Evolutionary conservation across 345 rosid genomes (phyloP).

Genomic region (Syzygium aromaticum): DNA sequence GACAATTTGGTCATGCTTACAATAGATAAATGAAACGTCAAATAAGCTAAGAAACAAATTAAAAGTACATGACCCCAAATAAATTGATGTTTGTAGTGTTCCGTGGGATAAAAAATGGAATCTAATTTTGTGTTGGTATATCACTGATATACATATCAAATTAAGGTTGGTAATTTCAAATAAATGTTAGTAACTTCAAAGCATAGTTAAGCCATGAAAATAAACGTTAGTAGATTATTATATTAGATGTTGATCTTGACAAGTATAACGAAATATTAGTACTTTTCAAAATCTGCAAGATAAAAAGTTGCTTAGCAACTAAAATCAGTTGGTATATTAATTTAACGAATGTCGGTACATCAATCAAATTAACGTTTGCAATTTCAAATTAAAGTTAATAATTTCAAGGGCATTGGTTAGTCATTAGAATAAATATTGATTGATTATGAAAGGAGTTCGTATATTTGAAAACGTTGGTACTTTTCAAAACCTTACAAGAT

Average conservation of each 20-base stretch:
- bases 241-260: background rate
- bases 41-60: background rate
- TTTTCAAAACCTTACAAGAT: background rate
- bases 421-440: background rate
- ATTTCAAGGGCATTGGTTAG: too few relatives aligned
- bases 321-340: too few relatives aligned
- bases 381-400: too few relatives aligned
- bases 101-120: background rate
- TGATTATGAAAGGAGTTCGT: background rate
- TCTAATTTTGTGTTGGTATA: accelerated
- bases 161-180: background rate
- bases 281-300: background rate
- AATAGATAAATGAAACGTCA: background rate
- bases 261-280: too few relatives aligned
- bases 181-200: background rate
- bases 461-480: background rate
- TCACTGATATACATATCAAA: background rate
- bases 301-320: background rate
- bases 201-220: accelerated
- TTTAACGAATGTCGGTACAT: background rate
- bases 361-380: background rate
- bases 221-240: background rate
- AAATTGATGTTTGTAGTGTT: accelerated
- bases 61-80: background rate
- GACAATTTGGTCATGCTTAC: background rate